Evolutionary conservation across 1,284 basidiomycete species (phyloP), one percentile per base, ranked within the genome.

Genomic region (Meripilus lineatus): DNA sequence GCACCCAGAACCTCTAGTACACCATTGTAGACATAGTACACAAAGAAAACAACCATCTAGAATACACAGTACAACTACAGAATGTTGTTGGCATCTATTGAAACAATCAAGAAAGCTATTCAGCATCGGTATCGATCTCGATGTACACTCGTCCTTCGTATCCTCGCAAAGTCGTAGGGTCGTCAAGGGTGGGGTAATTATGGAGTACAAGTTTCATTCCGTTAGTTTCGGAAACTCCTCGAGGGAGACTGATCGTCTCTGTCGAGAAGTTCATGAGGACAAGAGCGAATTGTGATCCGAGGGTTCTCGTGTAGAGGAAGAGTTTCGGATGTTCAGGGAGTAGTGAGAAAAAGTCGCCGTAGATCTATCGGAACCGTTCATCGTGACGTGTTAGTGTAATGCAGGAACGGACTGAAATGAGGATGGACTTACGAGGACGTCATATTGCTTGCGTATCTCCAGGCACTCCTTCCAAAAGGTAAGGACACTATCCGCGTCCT

Each of bases 321-420:
- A n/a, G n/a, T n/a, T n/a, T n/a, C n/a, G n/a, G n/a, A n/a, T n/a
- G n/a, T n/a, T n/a, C n/a, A n/a, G n/a, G n/a, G n/a, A n/a, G n/a
- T n/a, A n/a, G n/a, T n/a, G n/a, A n/a, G n/a, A n/a, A n/a, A 55
- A 84, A 87, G 40, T 73, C 66, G 6, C 83, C 84, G 49, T 80
- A 77, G 2, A 74, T 67, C 78, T n/a, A n/a, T n/a, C n/a, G n/a
- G n/a, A n/a, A n/a, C n/a, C n/a, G n/a, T n/a, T n/a, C n/a, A n/a
- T n/a, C n/a, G n/a, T n/a, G n/a, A n/a, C n/a, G n/a, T n/a, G n/a
- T n/a, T n/a, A n/a, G n/a, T n/a, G n/a, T n/a, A n/a, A n/a, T n/a
- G n/a, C n/a, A n/a, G n/a, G n/a, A n/a, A n/a, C n/a, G n/a, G n/a
- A n/a, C n/a, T n/a, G n/a, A n/a, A n/a, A n/a, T n/a, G n/a, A n/a